Evolutionary conservation across 2,329 filamentous ascomycete genomes (phyloP).

Genomic region (Colletotrichum theobromicola): DNA sequence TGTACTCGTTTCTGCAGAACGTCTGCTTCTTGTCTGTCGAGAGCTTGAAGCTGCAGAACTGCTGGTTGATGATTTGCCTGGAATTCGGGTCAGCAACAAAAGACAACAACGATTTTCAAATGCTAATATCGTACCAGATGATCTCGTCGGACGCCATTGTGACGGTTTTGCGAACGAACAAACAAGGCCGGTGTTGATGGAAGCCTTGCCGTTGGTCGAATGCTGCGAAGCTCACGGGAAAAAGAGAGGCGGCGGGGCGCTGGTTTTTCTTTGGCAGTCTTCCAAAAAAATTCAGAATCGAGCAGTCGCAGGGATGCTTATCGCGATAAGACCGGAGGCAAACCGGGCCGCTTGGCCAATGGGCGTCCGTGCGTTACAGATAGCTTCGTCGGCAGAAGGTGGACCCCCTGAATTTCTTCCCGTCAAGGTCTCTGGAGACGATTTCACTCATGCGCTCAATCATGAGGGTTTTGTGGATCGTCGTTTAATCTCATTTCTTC

Average conservation of each 20-base stretch:
- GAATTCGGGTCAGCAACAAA: background rate
- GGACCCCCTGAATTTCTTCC: background rate
- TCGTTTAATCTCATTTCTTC: background rate
- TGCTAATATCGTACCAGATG: conserved; percentile 63
- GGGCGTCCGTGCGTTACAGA: background rate
- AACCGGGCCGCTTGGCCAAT: conserved; percentile 15
- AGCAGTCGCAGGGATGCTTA: conserved; percentile 12
- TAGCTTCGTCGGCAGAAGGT: background rate
- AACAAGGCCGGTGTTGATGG: background rate
- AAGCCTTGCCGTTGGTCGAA: conserved; percentile 4
- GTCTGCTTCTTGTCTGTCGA: conserved; percentile 87
- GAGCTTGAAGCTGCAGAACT: conserved; percentile 94
- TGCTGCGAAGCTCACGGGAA: conserved; percentile 10
- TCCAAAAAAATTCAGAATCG: conserved; percentile 13
- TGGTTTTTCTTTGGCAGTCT: conserved; percentile 16
- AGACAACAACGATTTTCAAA: background rate
- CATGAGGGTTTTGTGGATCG: background rate
- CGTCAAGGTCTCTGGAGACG: background rate
- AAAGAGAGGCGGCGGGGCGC: conserved; percentile 20
- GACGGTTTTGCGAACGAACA: conserved; percentile 19
- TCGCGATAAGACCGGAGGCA: conserved; percentile 17
- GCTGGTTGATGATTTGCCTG: conserved; percentile 88
- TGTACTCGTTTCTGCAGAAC: conserved; percentile 96
- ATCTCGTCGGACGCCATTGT: conserved; percentile 93
- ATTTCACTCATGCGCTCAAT: background rate